phyloP scores from a whole-genome alignment of 257 asterid species.

The Fraxinus anomala region DNA sequence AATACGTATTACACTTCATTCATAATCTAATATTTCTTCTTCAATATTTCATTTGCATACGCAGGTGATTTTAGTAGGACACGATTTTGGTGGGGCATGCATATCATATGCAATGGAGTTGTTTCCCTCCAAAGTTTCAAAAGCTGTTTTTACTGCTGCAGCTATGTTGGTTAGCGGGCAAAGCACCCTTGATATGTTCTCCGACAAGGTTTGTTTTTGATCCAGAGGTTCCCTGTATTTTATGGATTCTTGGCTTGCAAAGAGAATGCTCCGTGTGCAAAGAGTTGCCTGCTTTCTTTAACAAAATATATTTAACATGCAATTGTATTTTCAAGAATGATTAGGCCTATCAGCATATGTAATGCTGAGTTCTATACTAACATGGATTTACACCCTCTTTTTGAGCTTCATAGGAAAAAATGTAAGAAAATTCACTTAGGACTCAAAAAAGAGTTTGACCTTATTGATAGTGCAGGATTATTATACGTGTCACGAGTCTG shows the following conservation, averaged over 20 bases:
- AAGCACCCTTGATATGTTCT: conserved; percentile 84
- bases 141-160: conserved; percentile 88
- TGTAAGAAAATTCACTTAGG: conserved; percentile 11
- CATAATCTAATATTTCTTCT: conserved; percentile 11
- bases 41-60: conserved; percentile 21
- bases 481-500: neutral
- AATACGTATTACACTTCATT: neutral
- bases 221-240: conserved; percentile 15
- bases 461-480: neutral
- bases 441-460: conserved; percentile 16
- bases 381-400: neutral
- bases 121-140: conserved; percentile 68
- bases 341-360: neutral
- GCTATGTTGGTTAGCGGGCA: conserved; percentile 89
- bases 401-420: neutral
- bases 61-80: conserved; percentile 97
- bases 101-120: conserved; percentile 86
- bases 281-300: conserved; percentile 1
- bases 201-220: conserved; percentile 67
- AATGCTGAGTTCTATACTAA: neutral
- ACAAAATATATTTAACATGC: neutral
- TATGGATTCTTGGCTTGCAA: conserved; percentile 12
- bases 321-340: neutral
- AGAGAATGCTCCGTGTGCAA: conserved; percentile 1
- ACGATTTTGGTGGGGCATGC: conserved; percentile 98